These are phyloP conservation scores for Fraxinus baroniana DNA, from an alignment of 305 asterid species.

Conservation along the genomic window DNA sequence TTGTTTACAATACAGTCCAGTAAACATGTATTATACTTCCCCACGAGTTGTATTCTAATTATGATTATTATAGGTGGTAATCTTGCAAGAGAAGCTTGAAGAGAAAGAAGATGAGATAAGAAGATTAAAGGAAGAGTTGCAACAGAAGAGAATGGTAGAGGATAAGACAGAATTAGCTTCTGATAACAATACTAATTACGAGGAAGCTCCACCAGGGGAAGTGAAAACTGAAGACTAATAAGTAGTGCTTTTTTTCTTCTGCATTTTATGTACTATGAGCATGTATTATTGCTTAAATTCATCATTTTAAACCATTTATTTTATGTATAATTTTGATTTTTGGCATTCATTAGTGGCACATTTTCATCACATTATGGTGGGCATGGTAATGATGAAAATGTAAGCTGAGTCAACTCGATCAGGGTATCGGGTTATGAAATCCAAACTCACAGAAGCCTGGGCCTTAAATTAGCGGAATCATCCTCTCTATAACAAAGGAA, in stretches of 20 bases:
- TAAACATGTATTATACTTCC: neutral
- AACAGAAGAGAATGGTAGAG: conserved; percentile 29
- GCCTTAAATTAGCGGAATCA: neutral
- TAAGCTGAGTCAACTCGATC: neutral
- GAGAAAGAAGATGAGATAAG: conserved; percentile 63
- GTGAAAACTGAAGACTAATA: conserved; percentile 32
- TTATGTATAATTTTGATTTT: neutral
- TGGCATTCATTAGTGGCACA: neutral
- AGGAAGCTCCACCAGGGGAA: conserved; percentile 32
- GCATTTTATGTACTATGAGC: neutral
- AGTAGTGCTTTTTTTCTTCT: neutral
- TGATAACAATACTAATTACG: conserved; percentile 26
- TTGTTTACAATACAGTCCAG: neutral
- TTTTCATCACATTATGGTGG: neutral
- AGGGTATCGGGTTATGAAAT: neutral
- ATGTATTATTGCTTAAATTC: neutral
- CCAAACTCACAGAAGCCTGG: neutral
- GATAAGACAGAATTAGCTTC: conserved; percentile 34
- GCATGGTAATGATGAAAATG: neutral
- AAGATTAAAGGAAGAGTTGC: conserved; percentile 50
- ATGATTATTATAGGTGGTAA: conserved; percentile 47
- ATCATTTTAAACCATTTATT: neutral
- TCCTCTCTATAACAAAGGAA: neutral
- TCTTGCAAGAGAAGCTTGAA: conserved; percentile 81
- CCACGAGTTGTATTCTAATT: conserved; percentile 2